A percentile compares a stretch with the other conserved stretches of the same genome.
These are phyloP conservation scores for Cyamopsis tetragonoloba DNA, from an alignment of 306 rosid genomes.

Conservation along the genomic window DNA sequence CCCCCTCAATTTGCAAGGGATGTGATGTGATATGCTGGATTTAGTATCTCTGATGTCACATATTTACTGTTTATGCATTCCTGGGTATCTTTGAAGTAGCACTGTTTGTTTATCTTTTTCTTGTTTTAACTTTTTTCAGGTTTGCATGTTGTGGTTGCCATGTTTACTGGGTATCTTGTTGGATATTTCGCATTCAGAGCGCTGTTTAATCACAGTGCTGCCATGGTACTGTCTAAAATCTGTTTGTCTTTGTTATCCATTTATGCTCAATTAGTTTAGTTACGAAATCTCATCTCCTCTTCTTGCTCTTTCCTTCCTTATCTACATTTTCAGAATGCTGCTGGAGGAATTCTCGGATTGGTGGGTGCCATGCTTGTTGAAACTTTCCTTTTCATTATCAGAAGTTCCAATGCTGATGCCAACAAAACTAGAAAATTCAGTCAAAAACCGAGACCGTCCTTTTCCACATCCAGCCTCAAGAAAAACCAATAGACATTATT, in stretches of 20 bases:
- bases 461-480: slow-evolving; percentile 50
- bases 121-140: slow-evolving; percentile 46
- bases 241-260: not conserved
- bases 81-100: not conserved
- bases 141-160: slow-evolving; percentile 66
- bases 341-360: slow-evolving; percentile 87
- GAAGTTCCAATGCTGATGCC: slow-evolving; percentile 37
- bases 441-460: slow-evolving; percentile 37
- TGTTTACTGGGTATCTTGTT: slow-evolving; percentile 83
- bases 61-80: not conserved
- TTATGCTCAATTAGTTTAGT: slow-evolving; percentile 1
- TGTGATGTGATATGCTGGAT: not conserved
- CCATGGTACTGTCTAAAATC: slow-evolving; percentile 51
- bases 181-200: slow-evolving; percentile 85
- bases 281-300: not conserved
- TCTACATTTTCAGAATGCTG: slow-evolving; percentile 62
- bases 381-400: slow-evolving; percentile 80
- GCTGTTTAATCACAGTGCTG: slow-evolving; percentile 65
- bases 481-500: slow-evolving; percentile 55
- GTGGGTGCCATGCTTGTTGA: slow-evolving; percentile 87
- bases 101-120: not conserved
- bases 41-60: not conserved
- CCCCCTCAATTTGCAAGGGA: not conserved
- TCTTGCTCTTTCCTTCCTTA: not conserved
- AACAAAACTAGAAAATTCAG: slow-evolving; percentile 38